These are phyloP conservation scores for Codiaeum variegatum DNA, from an alignment of 441 rosid species.

Conservation along the genomic window DNA sequence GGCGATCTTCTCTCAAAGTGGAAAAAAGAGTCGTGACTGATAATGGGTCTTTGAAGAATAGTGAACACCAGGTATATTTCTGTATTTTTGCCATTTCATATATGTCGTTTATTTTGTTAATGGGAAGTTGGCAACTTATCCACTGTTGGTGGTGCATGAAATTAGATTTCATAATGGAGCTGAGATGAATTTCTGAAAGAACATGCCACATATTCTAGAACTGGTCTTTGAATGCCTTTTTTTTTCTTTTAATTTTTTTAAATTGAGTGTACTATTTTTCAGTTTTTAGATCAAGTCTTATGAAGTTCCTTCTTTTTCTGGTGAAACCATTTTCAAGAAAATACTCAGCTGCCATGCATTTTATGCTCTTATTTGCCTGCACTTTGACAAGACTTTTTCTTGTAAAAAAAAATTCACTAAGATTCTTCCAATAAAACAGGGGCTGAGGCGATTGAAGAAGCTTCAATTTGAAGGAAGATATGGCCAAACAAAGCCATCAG, in stretches of 20 bases:
- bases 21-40: constrained; percentile 48
- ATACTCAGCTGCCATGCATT: too few relatives aligned
- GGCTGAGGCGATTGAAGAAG: constrained; percentile 63
- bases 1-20: constrained; percentile 61
- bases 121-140: background rate
- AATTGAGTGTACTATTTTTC: background rate
- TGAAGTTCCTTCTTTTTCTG: background rate
- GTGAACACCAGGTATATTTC: constrained; percentile 51
- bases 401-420: background rate
- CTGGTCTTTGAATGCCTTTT: background rate
- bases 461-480: constrained; percentile 47
- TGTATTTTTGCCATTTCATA: background rate
- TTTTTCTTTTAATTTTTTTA: too few relatives aligned
- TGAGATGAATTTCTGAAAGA: background rate
- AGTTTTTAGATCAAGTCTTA: background rate
- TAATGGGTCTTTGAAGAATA: constrained; percentile 32
- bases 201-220: background rate
- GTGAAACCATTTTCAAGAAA: background rate
- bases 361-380: background rate
- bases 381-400: background rate
- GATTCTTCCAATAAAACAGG: constrained; percentile 36
- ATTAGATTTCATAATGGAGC: background rate
- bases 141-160: background rate
- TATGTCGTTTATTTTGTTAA: background rate
- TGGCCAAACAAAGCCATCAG: constrained; percentile 37